These are phyloP conservation scores for Exophiala spinifera DNA, from an alignment of 2,329 filamentous ascomycete species.

Conservation along the genomic window DNA sequence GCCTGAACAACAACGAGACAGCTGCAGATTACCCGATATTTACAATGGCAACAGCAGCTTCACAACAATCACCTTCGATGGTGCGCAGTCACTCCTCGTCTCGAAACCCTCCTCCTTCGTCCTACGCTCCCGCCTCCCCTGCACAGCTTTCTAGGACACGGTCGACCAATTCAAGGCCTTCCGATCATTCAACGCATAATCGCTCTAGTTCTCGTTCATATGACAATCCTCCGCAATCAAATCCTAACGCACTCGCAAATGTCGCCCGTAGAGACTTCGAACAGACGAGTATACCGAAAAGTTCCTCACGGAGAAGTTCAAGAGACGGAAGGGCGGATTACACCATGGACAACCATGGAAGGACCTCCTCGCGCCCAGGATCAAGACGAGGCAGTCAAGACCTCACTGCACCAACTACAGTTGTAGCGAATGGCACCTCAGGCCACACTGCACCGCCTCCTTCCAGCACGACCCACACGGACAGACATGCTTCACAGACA, in stretches of 20 bases:
- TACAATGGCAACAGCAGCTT: slow-evolving; percentile 46
- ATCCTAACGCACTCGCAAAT: slow-evolving; percentile 49
- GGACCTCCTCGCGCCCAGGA: slow-evolving; percentile 40
- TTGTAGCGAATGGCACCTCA: slow-evolving; percentile 53
- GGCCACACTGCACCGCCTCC: slow-evolving; percentile 46
- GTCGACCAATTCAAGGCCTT: slow-evolving; percentile 44
- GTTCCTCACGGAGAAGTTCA: slow-evolving; percentile 60
- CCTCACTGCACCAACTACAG: slow-evolving; percentile 48
- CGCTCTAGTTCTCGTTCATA: slow-evolving; percentile 39
- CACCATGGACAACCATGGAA: slow-evolving; percentile 52
- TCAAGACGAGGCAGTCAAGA: slow-evolving; percentile 45
- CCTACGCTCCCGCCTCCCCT: slow-evolving; percentile 40
- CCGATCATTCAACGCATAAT: slow-evolving; percentile 37
- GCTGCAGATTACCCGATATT: neutral
- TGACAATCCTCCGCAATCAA: slow-evolving; percentile 44
- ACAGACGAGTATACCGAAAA: slow-evolving; percentile 61
- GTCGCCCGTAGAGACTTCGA: slow-evolving; percentile 70
- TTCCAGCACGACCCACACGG: slow-evolving; percentile 43
- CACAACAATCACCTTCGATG: slow-evolving; percentile 45
- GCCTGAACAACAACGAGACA: neutral
- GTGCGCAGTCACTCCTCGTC: slow-evolving; percentile 51
- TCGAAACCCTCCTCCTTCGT: slow-evolving; percentile 43
- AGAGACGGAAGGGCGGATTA: slow-evolving; percentile 55
- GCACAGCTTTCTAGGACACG: slow-evolving; percentile 47
- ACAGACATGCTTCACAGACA: slow-evolving; percentile 45